Percentiles rank a stretch among this genome's conserved stretches.
phyloP scores from a whole-genome alignment of 73 alveolate genomes.

The Durusdinium trenchii region DNA sequence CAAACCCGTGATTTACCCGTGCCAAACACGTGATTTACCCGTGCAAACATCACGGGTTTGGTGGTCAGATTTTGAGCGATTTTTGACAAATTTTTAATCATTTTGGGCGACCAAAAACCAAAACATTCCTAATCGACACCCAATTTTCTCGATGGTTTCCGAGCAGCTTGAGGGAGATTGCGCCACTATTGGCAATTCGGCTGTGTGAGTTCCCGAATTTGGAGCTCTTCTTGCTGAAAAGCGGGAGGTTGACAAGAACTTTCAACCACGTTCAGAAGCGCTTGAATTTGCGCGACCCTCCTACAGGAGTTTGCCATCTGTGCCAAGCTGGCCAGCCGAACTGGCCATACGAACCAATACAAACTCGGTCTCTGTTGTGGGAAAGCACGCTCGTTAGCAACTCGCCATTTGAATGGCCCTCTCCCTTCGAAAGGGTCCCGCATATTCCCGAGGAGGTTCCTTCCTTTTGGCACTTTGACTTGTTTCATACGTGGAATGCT shows the following conservation, averaged over 20 bases:
- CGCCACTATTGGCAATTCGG: too few species aligned
- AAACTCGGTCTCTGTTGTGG: neutral
- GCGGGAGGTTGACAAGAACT: neutral
- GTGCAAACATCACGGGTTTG: too few species aligned
- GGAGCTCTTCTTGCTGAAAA: neutral
- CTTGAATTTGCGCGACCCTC: neutral
- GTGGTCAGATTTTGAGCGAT: too few species aligned
- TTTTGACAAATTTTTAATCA: too few species aligned
- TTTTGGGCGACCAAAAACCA: too few species aligned
- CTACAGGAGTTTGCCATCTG: neutral
- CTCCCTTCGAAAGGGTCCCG: neutral
- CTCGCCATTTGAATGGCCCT: neutral
- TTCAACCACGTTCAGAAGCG: neutral
- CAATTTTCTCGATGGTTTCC: too few species aligned
- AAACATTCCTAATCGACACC: too few species aligned
- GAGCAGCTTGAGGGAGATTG: too few species aligned
- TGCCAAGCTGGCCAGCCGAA: neutral
- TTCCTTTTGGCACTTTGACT: neutral
- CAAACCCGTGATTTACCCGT: conserved; percentile 33
- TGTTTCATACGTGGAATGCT: neutral
- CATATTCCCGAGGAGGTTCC: neutral
- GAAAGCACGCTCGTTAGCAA: neutral
- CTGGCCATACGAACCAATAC: neutral
- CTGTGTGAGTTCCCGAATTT: too few species aligned
- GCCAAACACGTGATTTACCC: neutral